These are phyloP conservation scores for Trichophyton verrucosum DNA, from an alignment of 2,329 filamentous ascomycete species.

Conservation along the genomic window DNA sequence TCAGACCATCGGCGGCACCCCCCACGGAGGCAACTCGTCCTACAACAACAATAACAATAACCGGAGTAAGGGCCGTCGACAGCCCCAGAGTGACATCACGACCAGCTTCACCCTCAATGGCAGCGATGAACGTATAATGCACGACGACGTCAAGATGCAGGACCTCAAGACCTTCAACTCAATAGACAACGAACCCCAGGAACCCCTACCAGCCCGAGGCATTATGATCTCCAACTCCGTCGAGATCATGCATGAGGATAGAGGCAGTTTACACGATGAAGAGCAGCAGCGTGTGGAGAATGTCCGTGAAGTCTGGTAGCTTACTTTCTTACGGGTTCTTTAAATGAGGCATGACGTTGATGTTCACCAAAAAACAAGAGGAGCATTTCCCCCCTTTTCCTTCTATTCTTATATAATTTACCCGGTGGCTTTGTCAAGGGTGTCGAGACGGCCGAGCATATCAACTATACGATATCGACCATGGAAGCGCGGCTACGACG, in stretches of 20 bases:
- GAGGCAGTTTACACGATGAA: slow-evolving; percentile 16
- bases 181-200: slow-evolving; percentile 6
- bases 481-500: no score
- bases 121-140: slow-evolving; percentile 37
- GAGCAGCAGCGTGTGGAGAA: slow-evolving; percentile 35
- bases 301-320: slow-evolving; percentile 29
- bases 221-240: slow-evolving; percentile 36
- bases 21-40: slow-evolving; percentile 17
- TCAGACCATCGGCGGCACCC: slow-evolving; percentile 31
- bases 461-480: no score
- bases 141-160: slow-evolving; percentile 30
- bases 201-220: slow-evolving; percentile 14
- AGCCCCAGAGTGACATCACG: slow-evolving; percentile 16
- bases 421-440: no score
- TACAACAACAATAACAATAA: background rate
- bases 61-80: background rate
- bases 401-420: no score
- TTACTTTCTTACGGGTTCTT: background rate
- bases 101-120: slow-evolving; percentile 29
- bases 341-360: background rate
- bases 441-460: no score
- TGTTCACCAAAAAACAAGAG: background rate
- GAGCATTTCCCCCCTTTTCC: background rate
- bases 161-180: slow-evolving; percentile 19
- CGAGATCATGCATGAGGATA: slow-evolving; percentile 18